Percentiles rank a stretch among this genome's conserved stretches.
Conservation (phyloP, 2,329 filamentous ascomycete genomes). For the Penicillium corylophilum region DNA sequence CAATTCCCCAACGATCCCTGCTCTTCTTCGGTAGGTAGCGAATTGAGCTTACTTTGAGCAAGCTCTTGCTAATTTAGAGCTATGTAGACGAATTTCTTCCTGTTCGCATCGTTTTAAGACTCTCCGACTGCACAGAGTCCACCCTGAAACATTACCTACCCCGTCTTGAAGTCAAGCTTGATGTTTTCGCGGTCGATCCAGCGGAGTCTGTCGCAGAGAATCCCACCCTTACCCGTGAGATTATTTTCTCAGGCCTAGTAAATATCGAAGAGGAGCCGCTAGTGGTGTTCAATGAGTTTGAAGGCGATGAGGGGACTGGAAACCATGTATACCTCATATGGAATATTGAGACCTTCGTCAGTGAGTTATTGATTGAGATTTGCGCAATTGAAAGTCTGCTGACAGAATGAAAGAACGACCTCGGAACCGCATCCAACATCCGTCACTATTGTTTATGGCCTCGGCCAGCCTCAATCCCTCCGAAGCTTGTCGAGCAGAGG, state of each 20-base stretch:
- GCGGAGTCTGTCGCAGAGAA: slow-evolving; percentile 44
- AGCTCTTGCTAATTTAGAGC: slow-evolving; percentile 48
- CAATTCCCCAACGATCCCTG: slow-evolving; percentile 51
- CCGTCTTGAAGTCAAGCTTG: slow-evolving; percentile 51
- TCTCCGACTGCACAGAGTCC: slow-evolving; percentile 50
- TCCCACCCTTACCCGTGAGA: slow-evolving; percentile 36
- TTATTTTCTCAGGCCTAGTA: slow-evolving; percentile 44
- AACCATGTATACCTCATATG: slow-evolving; percentile 47
- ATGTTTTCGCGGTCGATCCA: slow-evolving; percentile 48
- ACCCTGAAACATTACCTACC: slow-evolving; percentile 50
- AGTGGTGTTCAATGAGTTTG: slow-evolving; percentile 45
- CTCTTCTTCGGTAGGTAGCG: slow-evolving; percentile 51
- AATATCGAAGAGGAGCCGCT: slow-evolving; percentile 44
- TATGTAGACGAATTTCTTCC: slow-evolving; percentile 56
- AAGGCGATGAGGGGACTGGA: slow-evolving; percentile 37
- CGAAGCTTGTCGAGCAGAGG: slow-evolving; percentile 36
- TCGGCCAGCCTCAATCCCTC: slow-evolving; percentile 48
- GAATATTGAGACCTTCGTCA: slow-evolving; percentile 44
- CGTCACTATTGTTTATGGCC: slow-evolving; percentile 56
- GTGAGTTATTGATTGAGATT: slow-evolving; percentile 25
- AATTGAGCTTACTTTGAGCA: slow-evolving; percentile 26
- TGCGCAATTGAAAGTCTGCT: slow-evolving; percentile 3
- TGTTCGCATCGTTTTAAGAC: slow-evolving; percentile 52
- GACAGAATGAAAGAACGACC: slow-evolving; percentile 37
- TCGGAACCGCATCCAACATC: slow-evolving; percentile 55